phyloP scores from a whole-genome alignment of 371 early-diverging fungal genomes.

The Encephalitozoon romaleae region DNA sequence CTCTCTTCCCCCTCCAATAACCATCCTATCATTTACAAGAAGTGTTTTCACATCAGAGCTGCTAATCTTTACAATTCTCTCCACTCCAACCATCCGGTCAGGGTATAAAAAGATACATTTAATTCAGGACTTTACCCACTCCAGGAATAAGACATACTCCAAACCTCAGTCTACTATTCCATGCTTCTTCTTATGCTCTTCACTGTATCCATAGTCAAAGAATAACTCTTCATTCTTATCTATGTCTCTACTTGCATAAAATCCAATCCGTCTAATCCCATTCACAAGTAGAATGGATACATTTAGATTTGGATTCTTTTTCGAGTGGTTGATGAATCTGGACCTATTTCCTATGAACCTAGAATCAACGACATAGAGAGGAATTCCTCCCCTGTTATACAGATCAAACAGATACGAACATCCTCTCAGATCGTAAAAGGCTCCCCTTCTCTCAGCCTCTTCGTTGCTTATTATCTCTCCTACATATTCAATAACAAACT shows the following conservation, averaged over 20 bases:
- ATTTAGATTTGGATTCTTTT: slow-evolving; percentile 32
- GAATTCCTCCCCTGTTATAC: neutral
- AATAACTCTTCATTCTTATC: slow-evolving; percentile 45
- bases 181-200: slow-evolving; percentile 41
- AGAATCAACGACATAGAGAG: slow-evolving; percentile 42
- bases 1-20: neutral
- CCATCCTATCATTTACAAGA: neutral
- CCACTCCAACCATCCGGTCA: neutral
- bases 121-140: neutral
- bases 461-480: slow-evolving; percentile 70
- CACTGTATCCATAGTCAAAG: slow-evolving; percentile 51
- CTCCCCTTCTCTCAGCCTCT: slow-evolving; percentile 52
- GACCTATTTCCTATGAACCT: slow-evolving; percentile 48
- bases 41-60: neutral
- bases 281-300: slow-evolving; percentile 10
- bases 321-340: slow-evolving; percentile 55
- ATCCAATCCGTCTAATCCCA: slow-evolving; percentile 33
- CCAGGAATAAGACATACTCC: neutral
- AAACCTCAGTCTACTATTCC: slow-evolving; percentile 29
- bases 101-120: neutral
- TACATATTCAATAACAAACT: slow-evolving; percentile 71
- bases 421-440: slow-evolving; percentile 53
- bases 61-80: neutral
- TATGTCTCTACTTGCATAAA: slow-evolving; percentile 49
- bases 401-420: slow-evolving; percentile 52